Base-by-base conservation (phyloP, 495 filamentous ascomycete species). In the Friedmanniomyces simplex region DNA sequence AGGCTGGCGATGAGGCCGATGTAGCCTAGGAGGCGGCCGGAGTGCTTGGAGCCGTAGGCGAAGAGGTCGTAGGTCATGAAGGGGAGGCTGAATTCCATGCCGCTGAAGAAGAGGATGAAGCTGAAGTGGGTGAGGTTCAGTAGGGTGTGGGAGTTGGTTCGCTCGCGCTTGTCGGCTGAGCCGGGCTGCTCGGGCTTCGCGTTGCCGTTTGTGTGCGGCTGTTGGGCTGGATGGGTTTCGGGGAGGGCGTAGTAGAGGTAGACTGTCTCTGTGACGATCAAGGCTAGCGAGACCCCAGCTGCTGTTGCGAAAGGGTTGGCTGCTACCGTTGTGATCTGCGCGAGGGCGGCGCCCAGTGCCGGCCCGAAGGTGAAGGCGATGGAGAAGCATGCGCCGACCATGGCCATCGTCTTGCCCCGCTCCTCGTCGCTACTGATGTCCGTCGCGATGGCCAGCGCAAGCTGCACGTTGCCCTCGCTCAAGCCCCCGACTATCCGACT, bases 11-110 rank as follows among this genome's bases (percentile, higher is more conserved):
- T 77, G 6, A 99, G 78, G 11, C 93, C 93, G 68, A 99, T 87
- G 69, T 88, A 88, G 4, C 91, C 94, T 0, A 99, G 82, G 2
- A 99, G 81, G n/a, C 82, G 81, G 7, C 93, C 93, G 60, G 89
- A 91, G 16, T 87, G 77, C 1, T 79, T 76, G 5, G 89, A 84
- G n/a, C 80, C 79, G 66, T 87, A 88, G 4, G 77, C 78, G 69
- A 96, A 96, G 36, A 97, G 78, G 55, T 96, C 91, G 62, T 90
- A 93, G 0, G 94, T 97, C 79, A 97, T 87, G 73, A 99, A 99
- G 0, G 93, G 89, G 0, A 99, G 82, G 0, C 83, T 87, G 68
- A 96, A 97, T 64, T 99, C 93, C 83, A 99, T 86, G 51, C 93
- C 93, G 22, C 88, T 93, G 71, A 99, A 99, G 63, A 95, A 95